Evolutionary conservation across 2,329 filamentous ascomycete species (phyloP), one percentile per base, ranked within the genome.

Genomic region (Exutisphaerella laricina): DNA sequence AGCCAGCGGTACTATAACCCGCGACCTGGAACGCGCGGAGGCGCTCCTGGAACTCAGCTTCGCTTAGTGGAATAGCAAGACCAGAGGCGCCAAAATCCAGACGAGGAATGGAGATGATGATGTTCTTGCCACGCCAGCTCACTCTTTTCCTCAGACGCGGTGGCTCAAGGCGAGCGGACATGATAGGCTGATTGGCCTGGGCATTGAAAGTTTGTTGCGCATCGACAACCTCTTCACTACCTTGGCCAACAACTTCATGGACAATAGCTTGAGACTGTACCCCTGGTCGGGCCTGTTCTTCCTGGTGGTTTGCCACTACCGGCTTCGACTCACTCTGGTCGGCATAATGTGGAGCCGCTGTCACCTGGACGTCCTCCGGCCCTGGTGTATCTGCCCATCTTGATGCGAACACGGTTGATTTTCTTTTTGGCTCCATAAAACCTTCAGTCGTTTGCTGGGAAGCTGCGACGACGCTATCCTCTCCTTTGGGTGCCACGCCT

Each of bases 1-100:
- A 88, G 0, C 84, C 85, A 21, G 71, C 67, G 10, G 77, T 77
- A 54, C 79, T 74, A 59, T 87, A 88, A 7, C 85, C 85, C 25
- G 82, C 68, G 53, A 83, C 71, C 59, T 84, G 72, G 74, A 85
- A 87, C 3, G 75, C 74, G 36, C 70, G 70, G 51, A 86, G 68
- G 70, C 85, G 85, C 7, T 73, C 68, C 22, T 75, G 62, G 3
- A 82, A 75, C 38, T 83, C 78, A 13, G 71, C 64, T 25, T 72
- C 47, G 43, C 58, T 66, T 60, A 72, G 62, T 4, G 70, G 70
- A 44, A 59, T 65, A 16, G 64, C 63, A 5, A 67, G 59, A 37
- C 66, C 69, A 14, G 66, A 64, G 12, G 65, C 64, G 7, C 58
- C 64, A n/a, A 66, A 66, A 35, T 69, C 63, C 33, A 70, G 60